Conservation (phyloP, 2,329 filamentous ascomycete species). For the Penicillium janthinellum region DNA sequence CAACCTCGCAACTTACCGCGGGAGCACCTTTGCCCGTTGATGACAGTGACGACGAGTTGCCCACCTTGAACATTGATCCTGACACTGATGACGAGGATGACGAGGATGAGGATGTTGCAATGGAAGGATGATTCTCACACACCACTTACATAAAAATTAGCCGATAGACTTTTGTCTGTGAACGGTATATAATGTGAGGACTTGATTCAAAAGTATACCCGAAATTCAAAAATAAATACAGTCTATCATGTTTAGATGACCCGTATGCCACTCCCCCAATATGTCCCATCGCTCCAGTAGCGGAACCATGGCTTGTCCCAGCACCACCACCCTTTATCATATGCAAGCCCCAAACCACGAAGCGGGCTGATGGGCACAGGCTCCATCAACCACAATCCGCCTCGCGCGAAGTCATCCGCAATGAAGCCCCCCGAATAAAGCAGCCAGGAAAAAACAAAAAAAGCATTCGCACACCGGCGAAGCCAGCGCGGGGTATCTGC, state of each 20-base stretch:
- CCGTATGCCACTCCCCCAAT: constrained; percentile 61
- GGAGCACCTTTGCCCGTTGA: constrained; percentile 33
- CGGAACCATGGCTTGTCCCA: constrained; percentile 61
- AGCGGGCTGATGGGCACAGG: constrained; percentile 75
- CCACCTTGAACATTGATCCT: constrained; percentile 50
- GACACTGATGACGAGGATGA: constrained; percentile 48
- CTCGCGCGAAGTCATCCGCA: constrained; percentile 73
- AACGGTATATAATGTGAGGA: neutral
- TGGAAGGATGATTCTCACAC: constrained; percentile 23
- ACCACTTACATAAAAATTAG: neutral
- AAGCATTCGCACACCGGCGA: constrained; percentile 60
- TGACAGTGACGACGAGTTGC: constrained; percentile 53
- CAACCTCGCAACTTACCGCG: constrained; percentile 10
- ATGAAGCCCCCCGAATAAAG: constrained; percentile 65
- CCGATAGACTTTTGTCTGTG: neutral
- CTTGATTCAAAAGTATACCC: neutral
- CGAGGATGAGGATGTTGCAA: constrained; percentile 26
- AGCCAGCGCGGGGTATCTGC: constrained; percentile 49
- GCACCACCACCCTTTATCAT: constrained; percentile 67
- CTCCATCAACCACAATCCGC: constrained; percentile 78
- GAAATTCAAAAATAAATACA: neutral
- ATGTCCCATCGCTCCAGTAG: constrained; percentile 63
- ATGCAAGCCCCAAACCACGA: constrained; percentile 65
- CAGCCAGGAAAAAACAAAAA: constrained; percentile 68
- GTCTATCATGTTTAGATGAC: constrained; percentile 28